Evolutionary conservation across 257 asterid genomes (phyloP).

Genomic region (Jacaranda mimosifolia): DNA sequence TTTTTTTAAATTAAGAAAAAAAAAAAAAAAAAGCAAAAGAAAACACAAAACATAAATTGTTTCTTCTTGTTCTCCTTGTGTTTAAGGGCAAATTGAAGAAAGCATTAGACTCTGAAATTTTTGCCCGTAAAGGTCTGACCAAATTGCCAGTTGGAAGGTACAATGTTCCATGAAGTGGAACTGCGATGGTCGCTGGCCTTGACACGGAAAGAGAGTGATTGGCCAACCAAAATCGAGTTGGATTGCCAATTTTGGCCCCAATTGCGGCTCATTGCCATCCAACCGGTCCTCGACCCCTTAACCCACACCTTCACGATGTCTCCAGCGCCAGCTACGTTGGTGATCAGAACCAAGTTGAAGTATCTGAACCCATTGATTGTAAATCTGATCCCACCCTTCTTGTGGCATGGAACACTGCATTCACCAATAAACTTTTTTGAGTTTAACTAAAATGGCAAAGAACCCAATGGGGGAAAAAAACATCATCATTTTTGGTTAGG

Average conservation of each 20-base stretch:
- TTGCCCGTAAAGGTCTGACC: slow-evolving; percentile 78
- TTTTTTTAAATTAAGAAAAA: background rate
- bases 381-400: slow-evolving; percentile 77
- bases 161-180: slow-evolving; percentile 67
- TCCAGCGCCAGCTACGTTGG: slow-evolving; percentile 86
- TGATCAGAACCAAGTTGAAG: slow-evolving; percentile 73
- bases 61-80: background rate
- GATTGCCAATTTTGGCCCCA: slow-evolving; percentile 96
- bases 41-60: background rate
- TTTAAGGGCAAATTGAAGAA: no score
- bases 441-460: background rate
- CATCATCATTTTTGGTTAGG: background rate
- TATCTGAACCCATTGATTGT: slow-evolving; percentile 70
- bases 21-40: background rate
- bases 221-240: slow-evolving; percentile 52
- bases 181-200: slow-evolving; percentile 67
- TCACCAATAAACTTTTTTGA: background rate
- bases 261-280: slow-evolving; percentile 77
- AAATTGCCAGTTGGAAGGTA: slow-evolving; percentile 76
- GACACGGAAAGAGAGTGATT: slow-evolving; percentile 73
- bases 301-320: slow-evolving; percentile 62
- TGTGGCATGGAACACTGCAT: slow-evolving; percentile 64
- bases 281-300: slow-evolving; percentile 65
- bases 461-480: no score
- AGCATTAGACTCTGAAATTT: slow-evolving; percentile 51